Base-by-base conservation (phyloP, 148 eudicot genomes). In the Persicaria tinctoria region DNA sequence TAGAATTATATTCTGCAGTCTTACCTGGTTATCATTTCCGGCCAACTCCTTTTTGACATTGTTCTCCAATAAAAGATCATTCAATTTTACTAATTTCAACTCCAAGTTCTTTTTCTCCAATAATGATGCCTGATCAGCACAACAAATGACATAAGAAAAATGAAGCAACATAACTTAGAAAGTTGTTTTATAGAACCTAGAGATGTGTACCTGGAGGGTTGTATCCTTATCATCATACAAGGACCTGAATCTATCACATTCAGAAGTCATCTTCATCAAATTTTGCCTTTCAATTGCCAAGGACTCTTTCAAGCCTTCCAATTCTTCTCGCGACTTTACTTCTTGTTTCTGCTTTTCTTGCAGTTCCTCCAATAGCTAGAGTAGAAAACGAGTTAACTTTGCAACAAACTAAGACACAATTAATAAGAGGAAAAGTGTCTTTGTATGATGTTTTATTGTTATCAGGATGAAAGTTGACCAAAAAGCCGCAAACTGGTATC, bases 1-100 rank as follows among this genome's bases (percentile, higher is more conserved):
- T 66, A 6, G 16, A 60, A 60, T 20, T 8, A 47, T 47, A 51
- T 20, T 50, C 64, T 18, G 3, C 14, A 11, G 68, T 46, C 73
- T 45, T 60, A 95, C 99, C 97, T 86, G 89, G 76, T 86, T 92
- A 75, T 91, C 87, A 82, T 88, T 79, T 75, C 87, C 94, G 70
- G 87, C 82, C 73, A 82, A 77, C 75, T 92, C 96, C 80, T 81
- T 86, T 76, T 83, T 86, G 54, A 82, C 77, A 75, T 85, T 86
- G 68, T 77, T 86, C 78, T 86, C 93, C 77, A 80, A 78, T 46
- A 83, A 81, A 57, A 74, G 79, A 75, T 79, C 83, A 66, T 81
- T 89, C 72, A 90, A 80, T 72, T 83, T 88, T 77, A 82, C 82
- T 79, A 92, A 77, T 76, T 77, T 86, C 46, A 79, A 75, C 78